Conservation (phyloP, 2,329 filamentous ascomycete species). For the Pestalotiopsis sp. region DNA sequence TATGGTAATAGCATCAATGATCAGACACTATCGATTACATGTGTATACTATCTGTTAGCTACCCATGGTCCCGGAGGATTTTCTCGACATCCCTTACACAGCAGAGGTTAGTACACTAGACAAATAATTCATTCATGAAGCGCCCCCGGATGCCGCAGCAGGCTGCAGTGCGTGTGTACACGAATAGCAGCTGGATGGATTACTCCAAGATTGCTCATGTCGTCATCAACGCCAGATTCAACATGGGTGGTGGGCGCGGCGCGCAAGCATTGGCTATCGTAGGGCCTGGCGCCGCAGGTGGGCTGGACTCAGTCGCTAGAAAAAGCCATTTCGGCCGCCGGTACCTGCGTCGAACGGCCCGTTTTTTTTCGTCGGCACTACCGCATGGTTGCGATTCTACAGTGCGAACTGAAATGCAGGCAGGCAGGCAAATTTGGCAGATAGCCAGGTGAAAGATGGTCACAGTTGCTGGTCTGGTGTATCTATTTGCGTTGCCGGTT, state of each 20-base stretch:
- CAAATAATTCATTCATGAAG: no score
- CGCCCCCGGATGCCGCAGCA: not conserved
- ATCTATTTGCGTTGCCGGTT: no score
- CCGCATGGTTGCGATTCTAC: not conserved
- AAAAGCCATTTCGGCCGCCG: constrained; percentile 8
- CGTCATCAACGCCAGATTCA: constrained; percentile 6
- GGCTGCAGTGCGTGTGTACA: not conserved
- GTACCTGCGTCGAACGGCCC: constrained; percentile 12
- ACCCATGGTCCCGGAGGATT: no score
- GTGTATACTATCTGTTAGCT: no score
- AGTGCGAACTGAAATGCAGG: not conserved
- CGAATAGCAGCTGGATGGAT: constrained; percentile 1
- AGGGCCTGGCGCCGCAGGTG: not conserved
- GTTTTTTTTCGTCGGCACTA: constrained; percentile 10
- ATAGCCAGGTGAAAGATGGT: no score
- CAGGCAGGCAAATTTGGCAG: no score
- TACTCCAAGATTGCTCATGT: constrained; percentile 6
- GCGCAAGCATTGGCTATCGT: not conserved
- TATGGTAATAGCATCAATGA: no score
- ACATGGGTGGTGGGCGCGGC: not conserved
- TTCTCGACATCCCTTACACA: no score
- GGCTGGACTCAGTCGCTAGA: not conserved
- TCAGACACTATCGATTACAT: no score
- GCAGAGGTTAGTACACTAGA: no score
- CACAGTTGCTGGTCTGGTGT: no score